phyloP scores from a whole-genome alignment of 2,329 filamentous ascomycete species.

The Fusarium gaditjirri region DNA sequence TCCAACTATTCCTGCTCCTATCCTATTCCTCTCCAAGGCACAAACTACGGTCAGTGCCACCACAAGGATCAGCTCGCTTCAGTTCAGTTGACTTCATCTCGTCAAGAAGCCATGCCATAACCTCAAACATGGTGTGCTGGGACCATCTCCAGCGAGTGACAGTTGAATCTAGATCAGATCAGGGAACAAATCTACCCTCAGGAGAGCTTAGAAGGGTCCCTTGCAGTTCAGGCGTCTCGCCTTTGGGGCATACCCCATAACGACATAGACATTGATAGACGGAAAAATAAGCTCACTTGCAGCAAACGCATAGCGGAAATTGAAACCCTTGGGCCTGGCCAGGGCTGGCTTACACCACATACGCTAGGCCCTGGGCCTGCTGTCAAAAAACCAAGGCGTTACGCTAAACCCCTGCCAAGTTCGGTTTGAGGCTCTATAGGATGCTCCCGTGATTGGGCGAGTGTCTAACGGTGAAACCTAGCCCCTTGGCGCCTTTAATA shows the following conservation, averaged over 20 bases:
- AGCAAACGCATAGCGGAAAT: conserved; percentile 22
- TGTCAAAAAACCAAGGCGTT: conserved; percentile 22
- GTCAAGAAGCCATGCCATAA: conserved; percentile 11
- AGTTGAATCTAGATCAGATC: conserved; percentile 30
- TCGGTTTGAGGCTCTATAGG: conserved; percentile 38
- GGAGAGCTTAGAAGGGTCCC: neutral
- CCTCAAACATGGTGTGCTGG: conserved; percentile 29
- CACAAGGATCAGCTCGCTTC: neutral
- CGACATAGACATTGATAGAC: conserved; percentile 32
- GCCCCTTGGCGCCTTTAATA: conserved; percentile 32
- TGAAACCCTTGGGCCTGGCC: conserved; percentile 16
- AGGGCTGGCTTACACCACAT: conserved; percentile 2
- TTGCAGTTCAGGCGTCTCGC: conserved; percentile 17
- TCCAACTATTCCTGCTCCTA: neutral
- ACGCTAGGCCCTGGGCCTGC: neutral
- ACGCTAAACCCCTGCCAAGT: conserved; percentile 1
- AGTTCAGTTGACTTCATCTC: conserved; percentile 7
- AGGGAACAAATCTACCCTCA: conserved; percentile 3
- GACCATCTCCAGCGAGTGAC: neutral
- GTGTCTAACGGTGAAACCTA: conserved; percentile 26
- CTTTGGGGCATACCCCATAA: conserved; percentile 20
- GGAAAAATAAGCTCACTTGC: conserved; percentile 29
- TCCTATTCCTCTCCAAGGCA: neutral
- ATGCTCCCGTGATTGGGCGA: conserved; percentile 22
- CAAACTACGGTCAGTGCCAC: conserved; percentile 11